Conservation (phyloP, 768 basidiomycete species). For the Rhizopogon vulgaris region DNA sequence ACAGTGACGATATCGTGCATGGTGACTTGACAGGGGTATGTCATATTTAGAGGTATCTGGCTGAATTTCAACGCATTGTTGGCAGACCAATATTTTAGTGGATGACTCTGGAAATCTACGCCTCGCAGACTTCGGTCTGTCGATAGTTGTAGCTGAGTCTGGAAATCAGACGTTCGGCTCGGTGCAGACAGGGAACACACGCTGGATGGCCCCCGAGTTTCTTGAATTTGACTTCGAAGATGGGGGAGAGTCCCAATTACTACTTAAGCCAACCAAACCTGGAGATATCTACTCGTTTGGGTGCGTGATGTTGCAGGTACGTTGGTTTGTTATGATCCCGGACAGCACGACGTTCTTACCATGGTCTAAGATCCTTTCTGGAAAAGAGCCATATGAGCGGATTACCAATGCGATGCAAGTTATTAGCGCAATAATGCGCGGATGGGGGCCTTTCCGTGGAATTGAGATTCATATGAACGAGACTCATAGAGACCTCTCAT, state of each 20-base stretch:
- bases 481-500: too few species aligned
- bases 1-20: neutral
- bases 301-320: neutral
- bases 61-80: neutral
- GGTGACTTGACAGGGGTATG: slow-evolving; percentile 5
- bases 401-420: slow-evolving; percentile 3
- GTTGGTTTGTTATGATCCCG: neutral
- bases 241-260: neutral
- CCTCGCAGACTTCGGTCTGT: slow-evolving; percentile 33
- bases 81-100: slow-evolving; percentile 12
- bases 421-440: neutral
- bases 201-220: slow-evolving; percentile 15
- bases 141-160: slow-evolving; percentile 25
- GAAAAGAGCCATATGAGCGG: neutral
- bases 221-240: neutral
- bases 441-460: too few species aligned
- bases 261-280: slow-evolving; percentile 11
- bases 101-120: slow-evolving; percentile 25
- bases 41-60: too few species aligned
- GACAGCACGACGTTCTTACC: neutral
- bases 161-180: slow-evolving; percentile 17
- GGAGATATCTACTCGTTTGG: neutral
- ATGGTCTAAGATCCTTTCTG: neutral
- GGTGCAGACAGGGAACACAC: slow-evolving; percentile 1
- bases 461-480: too few species aligned